These are phyloP conservation scores for Pestalotiopsis sp. DNA, from an alignment of 2,329 filamentous ascomycete genomes.

Conservation along the genomic window DNA sequence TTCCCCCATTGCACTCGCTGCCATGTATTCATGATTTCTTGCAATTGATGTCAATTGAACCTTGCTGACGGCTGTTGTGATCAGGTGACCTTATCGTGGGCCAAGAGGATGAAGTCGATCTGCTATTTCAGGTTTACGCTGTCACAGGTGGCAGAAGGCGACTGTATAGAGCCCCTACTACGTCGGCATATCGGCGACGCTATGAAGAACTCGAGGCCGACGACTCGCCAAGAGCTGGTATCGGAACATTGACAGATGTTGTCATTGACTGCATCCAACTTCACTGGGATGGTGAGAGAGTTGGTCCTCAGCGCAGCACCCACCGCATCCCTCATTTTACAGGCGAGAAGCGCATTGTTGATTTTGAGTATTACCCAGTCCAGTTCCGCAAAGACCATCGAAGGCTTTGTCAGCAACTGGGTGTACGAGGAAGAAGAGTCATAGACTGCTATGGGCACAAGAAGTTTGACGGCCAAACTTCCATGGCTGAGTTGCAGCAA, in stretches of 20 bases:
- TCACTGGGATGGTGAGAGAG: neutral
- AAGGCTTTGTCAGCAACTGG: neutral
- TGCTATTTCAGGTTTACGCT: constrained; percentile 8
- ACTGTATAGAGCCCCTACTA: neutral
- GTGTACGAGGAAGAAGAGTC: neutral
- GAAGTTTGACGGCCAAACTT: constrained; percentile 1
- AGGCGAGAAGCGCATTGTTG: constrained; percentile 12
- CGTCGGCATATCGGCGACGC: neutral
- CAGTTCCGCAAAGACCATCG: neutral
- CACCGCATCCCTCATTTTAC: constrained; percentile 9
- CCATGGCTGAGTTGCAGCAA: neutral
- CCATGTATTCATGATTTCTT: too few relatives aligned
- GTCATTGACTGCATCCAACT: constrained; percentile 11
- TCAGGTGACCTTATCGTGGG: constrained; percentile 10
- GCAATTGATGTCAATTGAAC: too few relatives aligned
- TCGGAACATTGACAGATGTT: constrained; percentile 11
- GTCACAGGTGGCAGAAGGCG: constrained; percentile 11
- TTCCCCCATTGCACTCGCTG: too few relatives aligned
- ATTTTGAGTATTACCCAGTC: constrained; percentile 11
- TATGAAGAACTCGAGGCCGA: neutral
- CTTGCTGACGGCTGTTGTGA: too few relatives aligned
- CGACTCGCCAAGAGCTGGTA: neutral
- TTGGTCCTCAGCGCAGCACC: constrained; percentile 6
- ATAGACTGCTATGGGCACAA: constrained; percentile 10
- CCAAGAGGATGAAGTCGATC: neutral